phyloP scores from a whole-genome alignment of 768 basidiomycete species.

The Boletus barrowsii region DNA sequence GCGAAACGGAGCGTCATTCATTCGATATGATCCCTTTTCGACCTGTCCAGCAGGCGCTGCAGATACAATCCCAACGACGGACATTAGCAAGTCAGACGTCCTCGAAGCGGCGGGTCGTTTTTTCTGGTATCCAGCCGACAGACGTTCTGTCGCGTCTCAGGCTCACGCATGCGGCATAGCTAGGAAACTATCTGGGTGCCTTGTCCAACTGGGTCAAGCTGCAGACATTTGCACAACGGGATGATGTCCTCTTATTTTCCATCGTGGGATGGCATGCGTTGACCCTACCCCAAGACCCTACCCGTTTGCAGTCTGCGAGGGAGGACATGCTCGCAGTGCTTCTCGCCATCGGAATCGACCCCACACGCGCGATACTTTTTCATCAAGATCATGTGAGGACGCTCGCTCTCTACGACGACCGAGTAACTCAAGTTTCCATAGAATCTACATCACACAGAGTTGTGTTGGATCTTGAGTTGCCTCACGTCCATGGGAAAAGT shows the following conservation, averaged over 20 bases:
- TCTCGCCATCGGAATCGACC: constrained; percentile 83
- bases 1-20: constrained; percentile 31
- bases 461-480: constrained; percentile 89
- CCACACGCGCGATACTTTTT: constrained; percentile 69
- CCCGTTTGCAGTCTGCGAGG: constrained; percentile 57
- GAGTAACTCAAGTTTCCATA: constrained; percentile 27
- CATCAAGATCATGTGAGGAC: constrained; percentile 81
- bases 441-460: constrained; percentile 82
- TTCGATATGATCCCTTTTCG: constrained; percentile 17
- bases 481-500: constrained; percentile 76
- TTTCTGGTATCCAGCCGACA: constrained; percentile 94
- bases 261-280: constrained; percentile 95
- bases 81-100: background rate
- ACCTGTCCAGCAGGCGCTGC: constrained; percentile 3
- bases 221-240: constrained; percentile 55
- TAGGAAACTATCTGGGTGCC: constrained; percentile 93
- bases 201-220: constrained; percentile 85
- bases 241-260: constrained; percentile 73
- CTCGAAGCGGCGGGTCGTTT: constrained; percentile 45
- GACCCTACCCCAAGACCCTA: constrained; percentile 85
- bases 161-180: constrained; percentile 39
- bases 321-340: constrained; percentile 79
- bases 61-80: constrained; percentile 5
- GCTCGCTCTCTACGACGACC: background rate
- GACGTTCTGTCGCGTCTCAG: constrained; percentile 34